Evolutionary conservation across 805 yeast genomes (phyloP), one percentile per base, ranked within the genome.

Genomic region (Myxozyma sirexii): DNA sequence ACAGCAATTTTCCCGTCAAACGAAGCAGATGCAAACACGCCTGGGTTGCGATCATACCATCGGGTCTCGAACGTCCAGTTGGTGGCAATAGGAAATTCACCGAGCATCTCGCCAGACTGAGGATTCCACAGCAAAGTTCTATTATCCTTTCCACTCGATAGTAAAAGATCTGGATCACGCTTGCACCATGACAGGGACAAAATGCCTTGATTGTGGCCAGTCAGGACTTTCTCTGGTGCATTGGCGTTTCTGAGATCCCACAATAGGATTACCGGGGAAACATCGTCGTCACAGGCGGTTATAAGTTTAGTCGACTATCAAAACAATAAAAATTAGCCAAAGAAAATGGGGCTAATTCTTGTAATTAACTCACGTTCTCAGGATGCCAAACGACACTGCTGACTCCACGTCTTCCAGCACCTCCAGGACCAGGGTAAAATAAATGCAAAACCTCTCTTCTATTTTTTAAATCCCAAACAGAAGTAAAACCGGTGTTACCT

Each of bases 301-400:
- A 88, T 84, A 60, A 94, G 82, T 71, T 84, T 87, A 15, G 98
- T 93, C 59, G 93, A 84, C 75, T 86, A 86, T 45, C 10, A 81
- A 76, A 13, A 26, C 24, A 41, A 21, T 35, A n/a, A 46, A 15
- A 26, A 24, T 46, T 26, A 39, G 39, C n/a, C 2, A 1, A 15
- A n/a, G 6, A 4, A 23, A 6, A 19, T 4, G 24, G 17, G 4
- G 8, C 17, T 31, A 3, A 8, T 15, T 24, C 7, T 8, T 24
- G 33, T 17, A 17, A 23, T 13, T 12, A 15, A 47, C 56, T 21
- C 44, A 57, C 67, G 35, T 60, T 65, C 21, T 68, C 69, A 57
- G 99, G 99, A 74, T 94, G 97, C 99, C 99, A 94, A 59, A 87
- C 90, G 13, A 94, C 96, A 61, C 82, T 81, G 37, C 96, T 84